Evolutionary conservation across 78 protist species (phyloP), one percentile per base, ranked within the genome.

Genomic region (Cavenderia fasciculata): DNA sequence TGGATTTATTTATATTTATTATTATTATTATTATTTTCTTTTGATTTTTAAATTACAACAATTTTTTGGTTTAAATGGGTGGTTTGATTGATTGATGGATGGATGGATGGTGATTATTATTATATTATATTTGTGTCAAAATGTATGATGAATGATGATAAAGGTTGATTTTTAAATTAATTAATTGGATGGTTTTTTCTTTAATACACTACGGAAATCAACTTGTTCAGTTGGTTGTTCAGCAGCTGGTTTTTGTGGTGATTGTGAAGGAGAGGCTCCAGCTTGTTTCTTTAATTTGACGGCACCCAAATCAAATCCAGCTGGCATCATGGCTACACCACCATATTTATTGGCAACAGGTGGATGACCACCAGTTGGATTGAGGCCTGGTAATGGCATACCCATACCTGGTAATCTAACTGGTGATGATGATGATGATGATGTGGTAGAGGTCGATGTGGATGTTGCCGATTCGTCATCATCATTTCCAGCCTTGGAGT

Each of bases 211-310:
- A 34, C 78, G 59, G 57, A 71, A 71, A 27, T 71, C 78, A 19
- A 51, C 21, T 71, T 71, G 78, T 33, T 47, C 78, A 33, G 6
- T 31, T 46, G 59, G 36, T 18, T 7, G 29, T 54, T 18, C 34
- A 18, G 7, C 5, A 4, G 7, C 62, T 46, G 59, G 6, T 31
- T n/a, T n/a, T n/a, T 52, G 72, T 33, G 19, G 54, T 46, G 7
- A 29, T 46, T 47, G 7, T 4, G 33, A 8, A n/a, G 85, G 85
- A 14, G 46, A 38, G 5, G 66, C 33, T 23, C 59, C 57, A 12
- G 78, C 57, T 19, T 19, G n/a, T 33, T 68, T 82, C 59, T 82
- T 82, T 19, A 82, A 40, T 40, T 68, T 65, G 19, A 82, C 90
- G 4, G 76, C 54, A 63, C 36, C 11, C n/a, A 63, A 40, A 63